Percentiles rank a stretch among this genome's conserved stretches.
Conservation (phyloP, 768 basidiomycete species). For the Leccinellum albellum region DNA sequence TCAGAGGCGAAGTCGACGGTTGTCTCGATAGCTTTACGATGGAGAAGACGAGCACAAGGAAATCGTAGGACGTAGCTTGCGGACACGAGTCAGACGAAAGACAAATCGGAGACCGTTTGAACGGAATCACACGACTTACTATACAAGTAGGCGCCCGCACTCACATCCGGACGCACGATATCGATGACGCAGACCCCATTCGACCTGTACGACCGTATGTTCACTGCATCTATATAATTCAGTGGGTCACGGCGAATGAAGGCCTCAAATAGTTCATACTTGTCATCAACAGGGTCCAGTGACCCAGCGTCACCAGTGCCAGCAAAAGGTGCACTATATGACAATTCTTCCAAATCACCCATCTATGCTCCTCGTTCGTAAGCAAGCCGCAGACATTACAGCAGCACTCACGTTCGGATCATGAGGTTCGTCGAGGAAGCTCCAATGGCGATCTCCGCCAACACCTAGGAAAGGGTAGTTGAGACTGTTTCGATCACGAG, state of each 20-base stretch:
- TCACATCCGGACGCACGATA: neutral
- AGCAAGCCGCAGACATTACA: neutral
- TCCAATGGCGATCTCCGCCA: conserved; percentile 14
- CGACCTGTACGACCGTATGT: neutral
- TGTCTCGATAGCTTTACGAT: conserved; percentile 14
- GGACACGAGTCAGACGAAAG: neutral
- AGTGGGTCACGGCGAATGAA: neutral
- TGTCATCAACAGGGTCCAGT: conserved; percentile 20
- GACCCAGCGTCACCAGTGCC: conserved; percentile 8
- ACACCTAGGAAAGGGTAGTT: conserved; percentile 3
- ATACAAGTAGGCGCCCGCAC: conserved; percentile 14
- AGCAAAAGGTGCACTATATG: conserved; percentile 15
- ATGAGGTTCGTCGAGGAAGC: conserved; percentile 25
- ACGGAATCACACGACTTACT: conserved; percentile 6
- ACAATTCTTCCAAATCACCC: conserved; percentile 26
- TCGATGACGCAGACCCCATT: neutral
- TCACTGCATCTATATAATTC: conserved; percentile 10
- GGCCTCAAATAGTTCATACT: neutral
- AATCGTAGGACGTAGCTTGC: conserved; percentile 20
- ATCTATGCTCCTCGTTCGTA: conserved; percentile 12
- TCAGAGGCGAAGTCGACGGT: conserved; percentile 14
- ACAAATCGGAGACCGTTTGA: neutral
- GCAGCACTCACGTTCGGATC: conserved; percentile 25
- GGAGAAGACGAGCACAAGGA: conserved; percentile 17
- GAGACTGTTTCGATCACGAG: neutral